These are phyloP conservation scores for Candida taoyuanica DNA, from an alignment of 805 yeast genomes.

Conservation along the genomic window DNA sequence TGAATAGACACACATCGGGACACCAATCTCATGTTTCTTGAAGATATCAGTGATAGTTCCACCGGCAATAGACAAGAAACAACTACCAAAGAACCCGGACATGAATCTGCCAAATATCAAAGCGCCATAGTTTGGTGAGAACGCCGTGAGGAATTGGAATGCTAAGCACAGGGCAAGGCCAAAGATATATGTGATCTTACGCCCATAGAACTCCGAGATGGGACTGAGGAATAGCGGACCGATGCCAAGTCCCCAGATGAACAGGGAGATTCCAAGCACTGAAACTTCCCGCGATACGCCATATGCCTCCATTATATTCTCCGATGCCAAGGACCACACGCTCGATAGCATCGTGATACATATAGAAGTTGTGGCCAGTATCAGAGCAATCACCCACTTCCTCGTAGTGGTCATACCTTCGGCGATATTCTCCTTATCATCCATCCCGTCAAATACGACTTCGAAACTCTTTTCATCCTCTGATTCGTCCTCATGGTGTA, in stretches of 20 bases:
- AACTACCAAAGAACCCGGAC: slow-evolving; percentile 71
- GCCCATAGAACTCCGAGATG: slow-evolving; percentile 60
- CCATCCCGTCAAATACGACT: slow-evolving; percentile 26
- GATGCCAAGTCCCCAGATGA: slow-evolving; percentile 65
- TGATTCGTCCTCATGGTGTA: too few relatives aligned
- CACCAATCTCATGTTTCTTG: slow-evolving; percentile 53
- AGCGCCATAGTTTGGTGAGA: slow-evolving; percentile 58
- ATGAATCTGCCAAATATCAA: slow-evolving; percentile 60
- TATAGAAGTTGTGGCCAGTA: slow-evolving; percentile 52
- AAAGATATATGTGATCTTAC: slow-evolving; percentile 54
- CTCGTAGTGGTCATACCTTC: slow-evolving; percentile 36
- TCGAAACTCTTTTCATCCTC: slow-evolving; percentile 21
- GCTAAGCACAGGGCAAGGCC: slow-evolving; percentile 54
- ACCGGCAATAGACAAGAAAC: slow-evolving; percentile 72
- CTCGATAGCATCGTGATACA: slow-evolving; percentile 68
- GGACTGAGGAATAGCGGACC: slow-evolving; percentile 68
- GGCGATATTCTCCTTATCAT: slow-evolving; percentile 31
- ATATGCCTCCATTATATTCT: slow-evolving; percentile 43
- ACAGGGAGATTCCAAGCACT: slow-evolving; percentile 55
- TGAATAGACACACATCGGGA: slow-evolving; percentile 64
- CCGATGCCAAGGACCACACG: slow-evolving; percentile 58
- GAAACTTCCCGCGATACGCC: slow-evolving; percentile 50
- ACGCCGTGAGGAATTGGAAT: slow-evolving; percentile 52
- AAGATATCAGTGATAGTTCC: slow-evolving; percentile 74
- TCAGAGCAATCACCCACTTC: slow-evolving; percentile 53